A percentile compares a stretch with the other conserved stretches of the same genome.
Conservation (phyloP, 495 filamentous ascomycete genomes). For the Penicillium silybi region DNA sequence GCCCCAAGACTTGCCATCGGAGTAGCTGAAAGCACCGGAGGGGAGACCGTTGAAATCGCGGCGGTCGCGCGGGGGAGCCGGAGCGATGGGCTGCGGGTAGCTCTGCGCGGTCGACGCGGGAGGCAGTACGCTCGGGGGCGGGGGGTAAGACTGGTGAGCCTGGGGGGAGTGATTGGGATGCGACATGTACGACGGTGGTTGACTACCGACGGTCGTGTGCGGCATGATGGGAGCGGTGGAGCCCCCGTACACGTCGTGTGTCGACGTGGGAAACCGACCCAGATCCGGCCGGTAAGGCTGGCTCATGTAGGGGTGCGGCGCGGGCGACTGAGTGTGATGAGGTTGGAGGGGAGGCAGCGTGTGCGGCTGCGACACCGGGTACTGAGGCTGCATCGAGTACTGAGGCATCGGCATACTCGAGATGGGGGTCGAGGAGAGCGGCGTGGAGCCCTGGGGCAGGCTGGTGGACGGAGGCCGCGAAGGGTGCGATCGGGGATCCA, state of each 20-base stretch:
- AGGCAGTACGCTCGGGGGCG: slow-evolving; percentile 60
- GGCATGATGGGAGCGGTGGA: slow-evolving; percentile 44
- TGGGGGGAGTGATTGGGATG: slow-evolving; percentile 52
- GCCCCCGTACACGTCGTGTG: slow-evolving; percentile 56
- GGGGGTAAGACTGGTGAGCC: slow-evolving; percentile 56
- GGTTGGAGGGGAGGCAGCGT: slow-evolving; percentile 70
- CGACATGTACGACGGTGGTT: slow-evolving; percentile 49
- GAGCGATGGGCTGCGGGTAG: slow-evolving; percentile 69
- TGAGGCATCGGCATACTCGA: slow-evolving; percentile 49
- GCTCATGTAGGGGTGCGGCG: slow-evolving; percentile 54
- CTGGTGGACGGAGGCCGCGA: slow-evolving; percentile 54
- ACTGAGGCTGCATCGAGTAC: slow-evolving; percentile 55
- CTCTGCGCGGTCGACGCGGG: slow-evolving; percentile 61
- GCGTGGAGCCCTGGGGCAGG: slow-evolving; percentile 51
- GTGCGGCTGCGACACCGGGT: slow-evolving; percentile 56
- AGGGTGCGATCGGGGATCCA: slow-evolving; percentile 53
- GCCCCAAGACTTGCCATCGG: slow-evolving; percentile 42
- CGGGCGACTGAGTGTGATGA: slow-evolving; percentile 48
- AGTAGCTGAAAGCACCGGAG: slow-evolving; percentile 53
- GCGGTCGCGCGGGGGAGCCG: slow-evolving; percentile 59
- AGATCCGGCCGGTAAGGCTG: slow-evolving; percentile 59
- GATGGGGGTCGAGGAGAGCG: slow-evolving; percentile 40
- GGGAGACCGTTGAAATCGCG: slow-evolving; percentile 57
- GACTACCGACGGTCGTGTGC: slow-evolving; percentile 57
- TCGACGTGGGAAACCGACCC: slow-evolving; percentile 58